Evolutionary conservation across 2,329 filamentous ascomycete genomes (phyloP).

Genomic region (Beauveria brongniartii): DNA sequence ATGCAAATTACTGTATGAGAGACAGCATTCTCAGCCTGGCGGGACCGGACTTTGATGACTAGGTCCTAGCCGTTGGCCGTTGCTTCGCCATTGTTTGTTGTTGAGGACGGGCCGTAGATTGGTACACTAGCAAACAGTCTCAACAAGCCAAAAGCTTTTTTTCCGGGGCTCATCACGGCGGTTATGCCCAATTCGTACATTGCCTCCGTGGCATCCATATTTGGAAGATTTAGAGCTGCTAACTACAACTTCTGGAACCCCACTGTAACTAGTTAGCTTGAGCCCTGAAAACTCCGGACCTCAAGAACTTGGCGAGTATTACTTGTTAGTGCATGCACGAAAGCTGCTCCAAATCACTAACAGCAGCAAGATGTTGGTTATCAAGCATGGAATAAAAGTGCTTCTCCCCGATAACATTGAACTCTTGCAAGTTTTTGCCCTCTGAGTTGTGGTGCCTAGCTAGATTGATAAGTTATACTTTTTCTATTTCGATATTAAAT

Average conservation of each 20-base stretch:
- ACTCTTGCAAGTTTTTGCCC: too few relatives aligned
- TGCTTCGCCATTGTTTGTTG: not conserved
- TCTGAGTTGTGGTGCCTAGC: too few relatives aligned
- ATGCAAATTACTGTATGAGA: not conserved
- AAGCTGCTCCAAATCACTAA: too few relatives aligned
- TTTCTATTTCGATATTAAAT: too few relatives aligned
- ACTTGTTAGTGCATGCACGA: too few relatives aligned
- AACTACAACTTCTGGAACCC: too few relatives aligned
- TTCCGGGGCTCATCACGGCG: not conserved
- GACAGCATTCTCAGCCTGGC: not conserved
- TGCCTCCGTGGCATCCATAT: not conserved
- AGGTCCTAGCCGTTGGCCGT: not conserved
- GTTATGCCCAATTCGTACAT: not conserved
- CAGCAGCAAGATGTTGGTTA: too few relatives aligned
- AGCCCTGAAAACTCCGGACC: too few relatives aligned
- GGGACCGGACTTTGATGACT: conserved; percentile 7
- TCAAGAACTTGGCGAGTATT: too few relatives aligned
- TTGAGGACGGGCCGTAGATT: not conserved
- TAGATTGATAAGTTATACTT: too few relatives aligned
- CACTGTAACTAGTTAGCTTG: not conserved
- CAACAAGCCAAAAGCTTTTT: not conserved
- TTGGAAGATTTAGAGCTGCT: not conserved
- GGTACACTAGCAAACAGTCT: not conserved
- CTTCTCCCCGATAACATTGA: too few relatives aligned
- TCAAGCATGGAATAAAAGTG: too few relatives aligned